Evolutionary conservation across 352 stramenopile genomes (phyloP), one percentile per base, ranked within the genome.

Genomic region (Ophiocytium majus): DNA sequence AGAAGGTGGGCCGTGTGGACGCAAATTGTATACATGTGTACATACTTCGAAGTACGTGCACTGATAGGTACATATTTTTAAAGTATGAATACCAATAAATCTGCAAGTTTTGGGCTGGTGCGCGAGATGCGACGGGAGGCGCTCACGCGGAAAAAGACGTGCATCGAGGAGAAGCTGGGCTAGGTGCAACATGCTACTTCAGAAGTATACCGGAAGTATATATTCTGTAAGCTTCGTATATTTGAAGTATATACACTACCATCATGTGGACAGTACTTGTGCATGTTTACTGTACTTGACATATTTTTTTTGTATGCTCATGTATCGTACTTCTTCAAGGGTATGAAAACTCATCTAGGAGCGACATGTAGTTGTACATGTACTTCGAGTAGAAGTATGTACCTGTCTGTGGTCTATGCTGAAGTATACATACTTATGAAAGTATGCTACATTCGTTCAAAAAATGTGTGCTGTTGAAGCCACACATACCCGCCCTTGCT

Each of bases 81-180:
- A n/a, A n/a, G n/a, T n/a, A n/a, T n/a, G n/a, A n/a, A n/a, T n/a
- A n/a, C n/a, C n/a, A n/a, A n/a, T n/a, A n/a, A n/a, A n/a, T n/a
- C n/a, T n/a, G n/a, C n/a, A n/a, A n/a, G 43, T 57, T 14, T 14
- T 57, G 43, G 43, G 5, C 43, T 57, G 5, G 5, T 5, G 43
- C 14, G 43, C 43, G 14, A 82, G 9, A 82, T 82, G 10, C 76
- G 79, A 78, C 35, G 79, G 36, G 36, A 1, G 36, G 79, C 79
- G 63, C 79, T 82, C 31, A 82, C 79, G 34, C 35, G 79, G 0
- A 82, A 82, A 78, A 82, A 82, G 79, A 32, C 79, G 34, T 35
- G 79, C 14, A 71, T 82, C 14, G 79, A 82, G 36, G 79, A 82
- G 34, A 82, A 82, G 79, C 10, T 82, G 63, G 49, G 5, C 5